phyloP scores from a whole-genome alignment of 2,329 filamentous ascomycete genomes.

The Diaporthe sp. region DNA sequence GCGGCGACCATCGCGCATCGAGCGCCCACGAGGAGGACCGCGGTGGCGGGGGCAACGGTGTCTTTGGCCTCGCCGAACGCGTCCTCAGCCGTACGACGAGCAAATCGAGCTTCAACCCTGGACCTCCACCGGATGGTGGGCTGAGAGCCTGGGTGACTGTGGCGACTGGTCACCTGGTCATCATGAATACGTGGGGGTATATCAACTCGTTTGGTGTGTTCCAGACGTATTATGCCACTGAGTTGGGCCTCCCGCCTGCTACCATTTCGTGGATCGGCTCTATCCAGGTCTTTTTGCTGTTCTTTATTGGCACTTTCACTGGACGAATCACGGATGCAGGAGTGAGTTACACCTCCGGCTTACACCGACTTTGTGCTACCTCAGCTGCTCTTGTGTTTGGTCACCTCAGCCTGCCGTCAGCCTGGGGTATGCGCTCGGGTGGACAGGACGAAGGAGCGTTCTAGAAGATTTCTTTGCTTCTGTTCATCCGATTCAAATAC shows the following conservation, averaged over 20 bases:
- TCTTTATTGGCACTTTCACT: conserved; percentile 67
- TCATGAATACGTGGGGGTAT: conserved; percentile 68
- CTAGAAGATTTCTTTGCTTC: neutral
- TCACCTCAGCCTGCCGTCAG: neutral
- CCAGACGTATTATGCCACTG: conserved; percentile 64
- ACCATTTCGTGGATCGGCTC: conserved; percentile 69
- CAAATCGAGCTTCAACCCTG: conserved; percentile 56
- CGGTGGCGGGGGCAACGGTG: conserved; percentile 37
- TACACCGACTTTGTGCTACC: neutral
- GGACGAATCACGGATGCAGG: conserved; percentile 68
- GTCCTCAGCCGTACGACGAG: conserved; percentile 58
- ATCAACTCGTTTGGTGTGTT: conserved; percentile 70
- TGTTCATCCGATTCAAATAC: fast-evolving
- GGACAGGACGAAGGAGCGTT: neutral
- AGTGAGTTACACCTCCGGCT: conserved; percentile 4
- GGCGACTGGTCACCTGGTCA: conserved; percentile 58
- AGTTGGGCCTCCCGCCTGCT: conserved; percentile 56
- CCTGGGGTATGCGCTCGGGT: neutral
- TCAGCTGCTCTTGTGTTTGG: neutral
- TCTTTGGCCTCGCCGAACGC: conserved; percentile 51
- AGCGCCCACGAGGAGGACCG: neutral
- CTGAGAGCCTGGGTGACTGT: conserved; percentile 60
- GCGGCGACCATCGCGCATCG: neutral
- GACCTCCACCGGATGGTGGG: conserved; percentile 66
- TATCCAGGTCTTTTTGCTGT: conserved; percentile 66